phyloP scores from a whole-genome alignment of 2,329 filamentous ascomycete species.

The Sporothrix brunneoviolacea region DNA sequence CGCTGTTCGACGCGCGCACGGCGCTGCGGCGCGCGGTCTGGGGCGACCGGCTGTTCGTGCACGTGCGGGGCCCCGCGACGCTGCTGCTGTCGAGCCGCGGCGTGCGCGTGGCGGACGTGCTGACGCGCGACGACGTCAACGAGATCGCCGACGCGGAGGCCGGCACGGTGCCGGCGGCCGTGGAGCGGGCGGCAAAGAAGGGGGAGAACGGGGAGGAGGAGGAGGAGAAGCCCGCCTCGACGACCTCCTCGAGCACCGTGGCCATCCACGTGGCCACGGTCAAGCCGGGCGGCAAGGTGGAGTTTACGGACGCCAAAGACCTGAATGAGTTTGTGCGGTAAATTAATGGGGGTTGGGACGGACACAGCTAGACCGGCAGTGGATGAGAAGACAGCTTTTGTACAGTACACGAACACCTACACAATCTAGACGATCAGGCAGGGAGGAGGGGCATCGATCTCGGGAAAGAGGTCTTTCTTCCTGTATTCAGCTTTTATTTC shows the following conservation, averaged over 20 bases:
- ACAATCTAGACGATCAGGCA: no score
- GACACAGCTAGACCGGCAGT: no score
- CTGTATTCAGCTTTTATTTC: neutral
- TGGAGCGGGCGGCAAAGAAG: constrained; percentile 38
- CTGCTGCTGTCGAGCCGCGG: constrained; percentile 86
- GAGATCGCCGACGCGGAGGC: constrained; percentile 81
- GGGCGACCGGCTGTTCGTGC: constrained; percentile 88
- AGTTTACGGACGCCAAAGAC: constrained; percentile 54
- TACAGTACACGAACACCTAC: neutral
- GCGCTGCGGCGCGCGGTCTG: constrained; percentile 76
- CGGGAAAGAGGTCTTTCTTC: neutral
- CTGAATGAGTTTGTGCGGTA: constrained; percentile 49
- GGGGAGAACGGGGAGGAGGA: constrained; percentile 22
- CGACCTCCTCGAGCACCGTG: constrained; percentile 27
- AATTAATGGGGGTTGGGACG: neutral
- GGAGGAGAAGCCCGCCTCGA: neutral
- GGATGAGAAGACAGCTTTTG: neutral
- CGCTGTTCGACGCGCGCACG: constrained; percentile 65
- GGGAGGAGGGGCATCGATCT: no score
- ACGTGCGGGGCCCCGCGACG: constrained; percentile 80
- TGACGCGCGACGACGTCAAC: constrained; percentile 74
- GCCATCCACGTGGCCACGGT: constrained; percentile 52
- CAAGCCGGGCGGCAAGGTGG: constrained; percentile 57
- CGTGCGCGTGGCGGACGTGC: constrained; percentile 66
- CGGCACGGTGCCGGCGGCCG: constrained; percentile 57